Conservation (phyloP, 2,329 filamentous ascomycete genomes). For the Sporothrix sp. region DNA sequence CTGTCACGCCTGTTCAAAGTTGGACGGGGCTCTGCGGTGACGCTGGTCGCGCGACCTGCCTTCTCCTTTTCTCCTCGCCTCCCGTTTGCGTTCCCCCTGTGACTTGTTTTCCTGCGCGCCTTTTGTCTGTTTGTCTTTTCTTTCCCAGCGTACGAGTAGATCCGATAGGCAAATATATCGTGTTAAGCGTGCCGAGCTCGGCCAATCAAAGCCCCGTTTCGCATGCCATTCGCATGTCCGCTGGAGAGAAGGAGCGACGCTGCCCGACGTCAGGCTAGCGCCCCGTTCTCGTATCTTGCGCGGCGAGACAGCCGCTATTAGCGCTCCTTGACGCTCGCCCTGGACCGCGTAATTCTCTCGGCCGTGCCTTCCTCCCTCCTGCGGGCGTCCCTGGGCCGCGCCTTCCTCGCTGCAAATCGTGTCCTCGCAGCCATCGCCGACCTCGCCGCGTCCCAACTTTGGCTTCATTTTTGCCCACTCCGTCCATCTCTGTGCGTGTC, state of each 20-base stretch:
- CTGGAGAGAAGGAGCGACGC: slow-evolving; percentile 1
- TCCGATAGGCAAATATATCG: slow-evolving; percentile 4
- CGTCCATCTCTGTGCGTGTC: neutral
- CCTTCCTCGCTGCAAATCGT: neutral
- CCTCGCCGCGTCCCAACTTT: neutral
- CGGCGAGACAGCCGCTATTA: neutral
- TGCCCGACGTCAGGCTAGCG: slow-evolving; percentile 9
- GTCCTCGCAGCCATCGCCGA: neutral
- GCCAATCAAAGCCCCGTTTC: neutral
- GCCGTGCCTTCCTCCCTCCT: slow-evolving; percentile 4
- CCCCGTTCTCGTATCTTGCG: neutral
- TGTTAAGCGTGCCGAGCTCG: neutral
- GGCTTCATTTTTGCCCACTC: neutral
- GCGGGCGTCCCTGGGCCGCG: neutral
- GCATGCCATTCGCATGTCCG: neutral
- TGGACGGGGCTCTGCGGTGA: slow-evolving; percentile 1
- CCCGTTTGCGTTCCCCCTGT: neutral
- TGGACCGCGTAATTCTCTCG: slow-evolving; percentile 2
- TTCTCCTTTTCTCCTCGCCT: neutral
- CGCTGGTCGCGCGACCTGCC: neutral
- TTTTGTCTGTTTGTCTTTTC: neutral
- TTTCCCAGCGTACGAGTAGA: too few species aligned
- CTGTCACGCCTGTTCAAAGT: slow-evolving; percentile 5
- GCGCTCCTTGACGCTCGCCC: neutral
- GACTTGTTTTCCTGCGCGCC: neutral